Conservation (phyloP, 2,329 filamentous ascomycete genomes). For the Pseudogymnoascus sp. region DNA sequence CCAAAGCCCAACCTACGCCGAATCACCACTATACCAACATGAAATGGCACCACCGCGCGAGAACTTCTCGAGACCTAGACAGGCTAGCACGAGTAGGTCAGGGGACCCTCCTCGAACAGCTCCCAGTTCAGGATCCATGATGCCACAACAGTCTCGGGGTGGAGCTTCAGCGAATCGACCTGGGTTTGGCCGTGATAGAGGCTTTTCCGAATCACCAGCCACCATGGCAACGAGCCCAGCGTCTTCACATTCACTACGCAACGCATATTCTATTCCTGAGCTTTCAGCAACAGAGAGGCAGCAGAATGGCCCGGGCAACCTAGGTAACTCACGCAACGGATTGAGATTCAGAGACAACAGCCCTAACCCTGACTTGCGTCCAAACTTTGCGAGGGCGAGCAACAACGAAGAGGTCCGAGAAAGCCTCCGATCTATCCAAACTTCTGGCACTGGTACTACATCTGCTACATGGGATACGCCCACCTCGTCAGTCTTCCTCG, state of each 20-base stretch:
- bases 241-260: conserved; percentile 21
- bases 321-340: conserved; percentile 24
- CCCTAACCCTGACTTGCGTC: conserved; percentile 26
- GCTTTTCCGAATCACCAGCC: conserved; percentile 21
- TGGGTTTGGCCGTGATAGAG: conserved; percentile 24
- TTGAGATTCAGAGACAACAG: conserved; percentile 19
- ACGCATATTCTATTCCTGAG: conserved; percentile 30
- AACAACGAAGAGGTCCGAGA: conserved; percentile 41
- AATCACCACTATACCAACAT: conserved; percentile 20
- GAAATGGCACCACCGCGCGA: conserved; percentile 22
- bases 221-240: conserved; percentile 18
- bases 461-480: not conserved
- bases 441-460: not conserved
- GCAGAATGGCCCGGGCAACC: conserved; percentile 27
- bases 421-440: conserved; percentile 48
- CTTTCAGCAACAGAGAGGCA: conserved; percentile 27
- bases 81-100: conserved; percentile 23
- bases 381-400: conserved; percentile 26
- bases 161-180: conserved; percentile 19
- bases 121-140: conserved; percentile 20
- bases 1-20: conserved; percentile 24
- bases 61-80: conserved; percentile 28
- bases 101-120: conserved; percentile 26
- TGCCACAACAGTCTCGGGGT: conserved; percentile 22
- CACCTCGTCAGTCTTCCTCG: not conserved